Conservation (phyloP, 441 rosid genomes). For the Syzygium syzygioides region DNA sequence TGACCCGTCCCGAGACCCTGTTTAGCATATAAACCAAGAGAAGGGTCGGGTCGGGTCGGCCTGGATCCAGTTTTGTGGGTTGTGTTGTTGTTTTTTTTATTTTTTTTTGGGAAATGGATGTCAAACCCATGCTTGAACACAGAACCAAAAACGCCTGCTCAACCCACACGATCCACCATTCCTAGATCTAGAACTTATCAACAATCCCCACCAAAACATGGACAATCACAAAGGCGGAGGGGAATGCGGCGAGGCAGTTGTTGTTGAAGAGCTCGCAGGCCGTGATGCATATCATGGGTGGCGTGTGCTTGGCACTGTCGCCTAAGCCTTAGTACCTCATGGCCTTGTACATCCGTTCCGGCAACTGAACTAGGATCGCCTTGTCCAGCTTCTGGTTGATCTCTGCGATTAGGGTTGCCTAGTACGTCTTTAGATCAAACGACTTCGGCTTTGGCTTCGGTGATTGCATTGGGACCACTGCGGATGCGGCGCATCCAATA, state of each 20-base stretch:
- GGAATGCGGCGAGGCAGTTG: constrained; percentile 71
- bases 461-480: constrained; percentile 19
- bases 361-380: constrained; percentile 64
- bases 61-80: no score
- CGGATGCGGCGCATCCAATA: constrained; percentile 25
- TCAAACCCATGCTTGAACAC: not conserved
- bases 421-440: constrained; percentile 77
- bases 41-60: no score
- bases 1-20: no score
- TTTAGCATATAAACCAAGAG: no score
- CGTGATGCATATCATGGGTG: constrained; percentile 94
- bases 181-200: not conserved
- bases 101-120: no score
- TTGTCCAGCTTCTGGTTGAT: constrained; percentile 73
- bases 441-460: constrained; percentile 11
- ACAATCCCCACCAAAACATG: not conserved
- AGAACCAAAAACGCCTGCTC: not conserved
- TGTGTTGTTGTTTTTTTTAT: no score
- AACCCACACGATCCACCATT: not conserved
- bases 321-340: constrained; percentile 88
- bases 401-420: constrained; percentile 51
- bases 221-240: constrained; percentile 42
- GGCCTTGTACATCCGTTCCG: constrained; percentile 68
- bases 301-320: constrained; percentile 72
- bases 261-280: constrained; percentile 84